A percentile compares a stretch with the other conserved stretches of the same genome.
phyloP scores from a whole-genome alignment of 1,284 basidiomycete species.

The Puccinia polysora region DNA sequence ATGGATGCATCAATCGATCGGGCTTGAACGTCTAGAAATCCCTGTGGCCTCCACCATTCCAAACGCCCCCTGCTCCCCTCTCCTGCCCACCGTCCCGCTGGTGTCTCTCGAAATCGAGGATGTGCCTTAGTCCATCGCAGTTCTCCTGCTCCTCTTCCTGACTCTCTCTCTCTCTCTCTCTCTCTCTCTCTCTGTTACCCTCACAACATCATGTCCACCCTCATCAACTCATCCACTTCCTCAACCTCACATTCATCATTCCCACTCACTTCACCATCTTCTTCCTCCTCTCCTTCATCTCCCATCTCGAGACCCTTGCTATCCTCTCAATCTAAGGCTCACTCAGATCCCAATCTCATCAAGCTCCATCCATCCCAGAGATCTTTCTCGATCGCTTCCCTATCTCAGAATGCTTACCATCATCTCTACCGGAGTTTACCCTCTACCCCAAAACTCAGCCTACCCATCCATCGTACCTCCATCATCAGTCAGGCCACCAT shows the following conservation, averaged over 20 bases:
- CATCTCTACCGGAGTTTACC: constrained; percentile 27
- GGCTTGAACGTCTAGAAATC: too few relatives aligned
- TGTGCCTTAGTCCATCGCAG: too few relatives aligned
- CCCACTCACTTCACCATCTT: neutral
- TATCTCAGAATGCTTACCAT: constrained; percentile 25
- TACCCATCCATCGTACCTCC: constrained; percentile 29
- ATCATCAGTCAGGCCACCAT: constrained; percentile 28
- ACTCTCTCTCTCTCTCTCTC: neutral
- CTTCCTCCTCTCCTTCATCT: neutral
- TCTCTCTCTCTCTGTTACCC: neutral
- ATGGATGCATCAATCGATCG: too few relatives aligned
- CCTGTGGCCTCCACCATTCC: too few relatives aligned
- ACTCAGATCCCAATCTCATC: neutral
- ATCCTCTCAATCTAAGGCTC: neutral
- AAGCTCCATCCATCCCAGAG: neutral
- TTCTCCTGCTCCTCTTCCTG: neutral
- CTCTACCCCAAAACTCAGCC: constrained; percentile 3
- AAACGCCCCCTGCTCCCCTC: too few relatives aligned
- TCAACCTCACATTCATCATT: too few relatives aligned
- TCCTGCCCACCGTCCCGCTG: too few relatives aligned
- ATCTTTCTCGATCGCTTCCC: constrained; percentile 12
- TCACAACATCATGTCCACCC: neutral
- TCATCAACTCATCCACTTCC: too few relatives aligned
- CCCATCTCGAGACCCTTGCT: too few relatives aligned
- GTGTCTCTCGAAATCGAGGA: too few relatives aligned